These are phyloP conservation scores for Apophysomyces trapeziformis DNA, from an alignment of 371 early-diverging fungal species.

Conservation along the genomic window DNA sequence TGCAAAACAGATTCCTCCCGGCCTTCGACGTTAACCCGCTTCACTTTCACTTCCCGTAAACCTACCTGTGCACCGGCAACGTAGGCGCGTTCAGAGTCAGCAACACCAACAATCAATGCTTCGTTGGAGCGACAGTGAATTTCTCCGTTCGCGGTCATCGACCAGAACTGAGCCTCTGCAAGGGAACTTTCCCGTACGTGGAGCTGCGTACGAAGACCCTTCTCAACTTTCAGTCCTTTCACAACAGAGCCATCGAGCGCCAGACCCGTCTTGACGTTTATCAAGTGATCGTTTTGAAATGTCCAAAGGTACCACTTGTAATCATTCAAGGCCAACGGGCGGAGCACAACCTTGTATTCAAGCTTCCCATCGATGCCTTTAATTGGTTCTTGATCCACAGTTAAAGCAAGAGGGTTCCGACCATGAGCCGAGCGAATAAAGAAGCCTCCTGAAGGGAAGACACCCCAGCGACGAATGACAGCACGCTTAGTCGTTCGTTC, in stretches of 20 bases:
- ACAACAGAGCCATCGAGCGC: constrained; percentile 44
- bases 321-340: constrained; percentile 42
- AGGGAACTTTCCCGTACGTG: constrained; percentile 30
- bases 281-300: constrained; percentile 51
- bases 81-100: constrained; percentile 27
- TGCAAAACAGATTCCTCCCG: constrained; percentile 28
- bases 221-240: constrained; percentile 35
- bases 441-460: constrained; percentile 45
- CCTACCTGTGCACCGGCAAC: constrained; percentile 46
- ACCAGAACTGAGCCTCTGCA: constrained; percentile 47
- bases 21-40: constrained; percentile 27
- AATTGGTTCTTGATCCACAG: constrained; percentile 35
- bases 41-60: constrained; percentile 30
- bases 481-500: constrained; percentile 36
- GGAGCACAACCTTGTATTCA: constrained; percentile 35
- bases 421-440: constrained; percentile 43
- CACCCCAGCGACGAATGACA: constrained; percentile 47
- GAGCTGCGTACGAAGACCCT: constrained; percentile 35
- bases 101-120: constrained; percentile 37
- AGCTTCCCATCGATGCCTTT: constrained; percentile 19
- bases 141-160: constrained; percentile 43
- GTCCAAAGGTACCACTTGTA: constrained; percentile 59
- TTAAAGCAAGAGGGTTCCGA: constrained; percentile 37
- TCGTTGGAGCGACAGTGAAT: constrained; percentile 45
- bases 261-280: constrained; percentile 59